These are phyloP conservation scores for Effrenium voratum DNA, from an alignment of 73 alveolate genomes.

Conservation along the genomic window DNA sequence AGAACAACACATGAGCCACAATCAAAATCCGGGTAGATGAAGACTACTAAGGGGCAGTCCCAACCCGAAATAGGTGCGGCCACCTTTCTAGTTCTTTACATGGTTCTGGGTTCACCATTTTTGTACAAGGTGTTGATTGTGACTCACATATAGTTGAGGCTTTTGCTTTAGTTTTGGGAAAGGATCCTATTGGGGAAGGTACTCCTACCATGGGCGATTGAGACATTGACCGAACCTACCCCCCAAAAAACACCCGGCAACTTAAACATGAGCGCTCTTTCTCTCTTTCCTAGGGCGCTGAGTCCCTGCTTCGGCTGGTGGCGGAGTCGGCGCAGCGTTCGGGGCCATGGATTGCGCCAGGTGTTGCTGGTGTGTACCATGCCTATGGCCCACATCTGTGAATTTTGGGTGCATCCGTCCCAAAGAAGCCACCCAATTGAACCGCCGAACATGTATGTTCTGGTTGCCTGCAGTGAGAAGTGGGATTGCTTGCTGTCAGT, in stretches of 20 bases:
- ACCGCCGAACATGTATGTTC: neutral
- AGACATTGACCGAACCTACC: neutral
- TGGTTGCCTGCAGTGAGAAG: neutral
- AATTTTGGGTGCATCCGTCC: neutral
- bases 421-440: neutral
- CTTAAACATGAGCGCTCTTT: neutral
- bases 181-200: neutral
- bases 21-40: neutral
- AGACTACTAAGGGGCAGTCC: neutral
- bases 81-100: neutral
- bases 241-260: neutral
- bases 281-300: neutral
- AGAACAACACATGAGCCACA: too few relatives aligned
- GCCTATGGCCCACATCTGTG: neutral
- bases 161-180: neutral
- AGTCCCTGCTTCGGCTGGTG: constrained; percentile 64
- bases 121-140: neutral
- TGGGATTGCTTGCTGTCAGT: neutral
- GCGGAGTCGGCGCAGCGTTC: constrained; percentile 73
- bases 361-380: too few relatives aligned
- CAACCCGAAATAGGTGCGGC: neutral
- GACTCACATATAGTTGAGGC: neutral
- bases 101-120: neutral
- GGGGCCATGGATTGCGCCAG: too few relatives aligned
- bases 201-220: neutral